Evolutionary conservation across 202 grass and related monocot species (phyloP).

Genomic region (Musa balbisiana): DNA sequence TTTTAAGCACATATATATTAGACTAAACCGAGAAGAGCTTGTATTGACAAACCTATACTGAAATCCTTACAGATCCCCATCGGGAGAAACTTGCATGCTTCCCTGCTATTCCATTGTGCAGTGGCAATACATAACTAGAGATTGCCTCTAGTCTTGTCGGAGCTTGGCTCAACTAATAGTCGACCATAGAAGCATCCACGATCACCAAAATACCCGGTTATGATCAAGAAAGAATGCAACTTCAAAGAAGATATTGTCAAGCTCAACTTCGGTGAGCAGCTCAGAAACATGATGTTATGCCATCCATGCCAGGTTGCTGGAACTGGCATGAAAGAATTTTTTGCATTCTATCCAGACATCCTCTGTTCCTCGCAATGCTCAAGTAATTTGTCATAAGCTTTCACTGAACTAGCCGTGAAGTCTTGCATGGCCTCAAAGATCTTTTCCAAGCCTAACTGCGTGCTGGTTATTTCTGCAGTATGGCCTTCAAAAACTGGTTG

Average conservation of each 20-base stretch:
- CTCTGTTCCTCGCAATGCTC: conserved; percentile 47
- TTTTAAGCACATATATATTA: background rate
- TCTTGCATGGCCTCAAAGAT: conserved; percentile 49
- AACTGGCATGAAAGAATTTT: background rate
- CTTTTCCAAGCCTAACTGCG: conserved; percentile 44
- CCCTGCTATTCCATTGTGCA: background rate
- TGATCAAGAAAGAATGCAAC: background rate
- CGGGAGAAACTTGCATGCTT: background rate
- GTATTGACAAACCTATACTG: background rate
- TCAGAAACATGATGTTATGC: background rate
- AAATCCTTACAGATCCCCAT: background rate
- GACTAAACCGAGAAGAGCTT: background rate
- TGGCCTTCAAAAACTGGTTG: conserved; percentile 27
- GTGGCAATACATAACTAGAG: too few relatives aligned
- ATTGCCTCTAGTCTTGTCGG: too few relatives aligned
- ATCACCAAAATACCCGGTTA: background rate
- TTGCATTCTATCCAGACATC: conserved; percentile 29
- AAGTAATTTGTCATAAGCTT: conserved; percentile 44
- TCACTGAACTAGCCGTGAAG: conserved; percentile 39
- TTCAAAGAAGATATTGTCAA: background rate
- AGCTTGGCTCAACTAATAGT: too few relatives aligned
- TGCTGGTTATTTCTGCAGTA: conserved; percentile 30
- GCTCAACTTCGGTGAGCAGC: background rate
- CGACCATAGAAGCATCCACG: too few relatives aligned
- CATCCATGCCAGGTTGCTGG: too few relatives aligned